phyloP scores from a whole-genome alignment of 2,329 filamentous ascomycete species.

The Stagonosporopsis rhizophila region DNA sequence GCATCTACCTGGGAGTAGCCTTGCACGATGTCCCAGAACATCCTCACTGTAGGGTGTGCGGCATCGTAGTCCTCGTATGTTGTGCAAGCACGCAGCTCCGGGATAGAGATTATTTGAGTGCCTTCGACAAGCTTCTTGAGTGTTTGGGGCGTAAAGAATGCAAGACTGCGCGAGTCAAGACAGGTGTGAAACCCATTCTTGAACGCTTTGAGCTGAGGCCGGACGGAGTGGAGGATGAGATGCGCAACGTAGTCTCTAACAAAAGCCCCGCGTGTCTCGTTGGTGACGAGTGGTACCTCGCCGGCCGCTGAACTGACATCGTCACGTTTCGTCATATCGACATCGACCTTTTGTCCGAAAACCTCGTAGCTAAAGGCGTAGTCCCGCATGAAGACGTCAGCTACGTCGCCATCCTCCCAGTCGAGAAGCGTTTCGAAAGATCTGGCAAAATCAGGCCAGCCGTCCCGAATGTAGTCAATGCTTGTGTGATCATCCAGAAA shows the following conservation, averaged over 20 bases:
- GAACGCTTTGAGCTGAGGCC: slow-evolving; percentile 81
- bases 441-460: slow-evolving; percentile 82
- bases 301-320: background rate
- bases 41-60: slow-evolving; percentile 70
- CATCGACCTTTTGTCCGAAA: slow-evolving; percentile 61
- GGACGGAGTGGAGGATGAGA: slow-evolving; percentile 78
- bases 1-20: slow-evolving; percentile 72
- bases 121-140: slow-evolving; percentile 86
- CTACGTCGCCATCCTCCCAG: slow-evolving; percentile 82
- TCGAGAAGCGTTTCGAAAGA: slow-evolving; percentile 75
- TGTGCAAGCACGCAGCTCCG: slow-evolving; percentile 72
- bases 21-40: slow-evolving; percentile 86
- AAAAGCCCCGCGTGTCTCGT: slow-evolving; percentile 77
- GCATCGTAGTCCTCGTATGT: slow-evolving; percentile 81
- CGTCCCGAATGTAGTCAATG: slow-evolving; percentile 81
- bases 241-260: slow-evolving; percentile 85
- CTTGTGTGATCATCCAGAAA: slow-evolving; percentile 47
- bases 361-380: slow-evolving; percentile 81
- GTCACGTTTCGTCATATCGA: slow-evolving; percentile 58
- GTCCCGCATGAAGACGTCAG: slow-evolving; percentile 81
- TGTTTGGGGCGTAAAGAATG: slow-evolving; percentile 52
- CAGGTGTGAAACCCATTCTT: slow-evolving; percentile 79
- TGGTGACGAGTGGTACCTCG: slow-evolving; percentile 78
- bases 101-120: slow-evolving; percentile 77
- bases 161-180: slow-evolving; percentile 72